Evolutionary conservation across 305 asterid genomes (phyloP).

Genomic region (Withania somnifera): DNA sequence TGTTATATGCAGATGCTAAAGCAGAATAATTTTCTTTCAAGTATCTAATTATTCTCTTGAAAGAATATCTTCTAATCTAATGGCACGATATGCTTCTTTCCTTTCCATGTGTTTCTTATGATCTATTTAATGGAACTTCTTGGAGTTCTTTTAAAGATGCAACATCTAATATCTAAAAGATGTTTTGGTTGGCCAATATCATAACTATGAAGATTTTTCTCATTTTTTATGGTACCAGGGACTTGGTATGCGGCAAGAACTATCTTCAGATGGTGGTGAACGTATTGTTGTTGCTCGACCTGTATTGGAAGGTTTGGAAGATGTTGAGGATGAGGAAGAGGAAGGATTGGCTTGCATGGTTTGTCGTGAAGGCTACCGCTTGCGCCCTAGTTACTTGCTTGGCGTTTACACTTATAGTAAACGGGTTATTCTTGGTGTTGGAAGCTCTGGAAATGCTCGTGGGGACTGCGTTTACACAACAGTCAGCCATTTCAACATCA

Average conservation of each 20-base stretch:
- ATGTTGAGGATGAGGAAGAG: constrained; percentile 84
- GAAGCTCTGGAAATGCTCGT: constrained; percentile 79
- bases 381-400: constrained; percentile 80
- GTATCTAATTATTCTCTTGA: not conserved
- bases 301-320: constrained; percentile 81
- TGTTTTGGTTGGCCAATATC: not conserved
- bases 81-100: not conserved
- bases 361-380: constrained; percentile 88
- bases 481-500: constrained; percentile 96
- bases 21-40: not conserved
- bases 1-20: not conserved
- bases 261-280: constrained; percentile 84
- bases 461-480: constrained; percentile 98
- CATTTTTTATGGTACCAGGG: constrained; percentile 31
- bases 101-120: not conserved
- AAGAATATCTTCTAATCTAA: not conserved
- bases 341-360: constrained; percentile 99
- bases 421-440: constrained; percentile 89
- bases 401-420: constrained; percentile 92
- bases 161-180: not conserved
- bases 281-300: constrained; percentile 88
- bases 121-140: not conserved
- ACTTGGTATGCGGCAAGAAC: constrained; percentile 86
- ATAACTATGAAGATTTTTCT: not conserved
- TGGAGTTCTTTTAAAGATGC: not conserved